Conservation (phyloP, 495 filamentous ascomycete species). For the Aspergillus saccharolyticus region DNA sequence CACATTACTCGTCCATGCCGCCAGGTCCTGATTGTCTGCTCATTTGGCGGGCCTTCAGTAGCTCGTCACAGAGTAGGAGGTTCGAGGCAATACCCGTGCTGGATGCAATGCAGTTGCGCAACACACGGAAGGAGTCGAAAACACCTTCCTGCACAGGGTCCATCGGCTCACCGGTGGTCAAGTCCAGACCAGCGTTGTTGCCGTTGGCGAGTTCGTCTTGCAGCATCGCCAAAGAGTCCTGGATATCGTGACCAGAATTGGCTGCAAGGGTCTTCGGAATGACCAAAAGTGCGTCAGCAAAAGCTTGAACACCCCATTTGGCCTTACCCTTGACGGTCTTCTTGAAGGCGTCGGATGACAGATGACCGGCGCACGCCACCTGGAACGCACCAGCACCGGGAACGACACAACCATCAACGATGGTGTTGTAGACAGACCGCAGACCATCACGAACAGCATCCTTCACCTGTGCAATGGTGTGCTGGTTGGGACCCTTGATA, state of each 20-base stretch:
- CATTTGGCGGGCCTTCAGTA: constrained; percentile 98
- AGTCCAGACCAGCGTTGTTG: constrained; percentile 78
- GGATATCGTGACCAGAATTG: constrained; percentile 93
- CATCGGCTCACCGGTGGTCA: constrained; percentile 86
- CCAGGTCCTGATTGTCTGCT: constrained; percentile 43
- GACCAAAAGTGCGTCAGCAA: constrained; percentile 86
- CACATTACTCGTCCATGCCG: constrained; percentile 43
- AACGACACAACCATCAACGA: constrained; percentile 91
- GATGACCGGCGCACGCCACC: constrained; percentile 84
- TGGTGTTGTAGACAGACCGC: constrained; percentile 96
- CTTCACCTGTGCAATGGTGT: constrained; percentile 93
- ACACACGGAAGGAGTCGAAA: constrained; percentile 91
- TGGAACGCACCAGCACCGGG: constrained; percentile 96
- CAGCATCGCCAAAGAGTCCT: constrained; percentile 79
- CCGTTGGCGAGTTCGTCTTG: constrained; percentile 83
- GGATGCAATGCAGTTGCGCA: constrained; percentile 88
- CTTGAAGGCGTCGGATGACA: constrained; percentile 73
- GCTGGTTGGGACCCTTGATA: constrained; percentile 95
- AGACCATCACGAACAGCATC: constrained; percentile 97
- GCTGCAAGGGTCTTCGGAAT: constrained; percentile 97
- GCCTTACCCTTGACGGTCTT: constrained; percentile 95
- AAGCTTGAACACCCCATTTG: constrained; percentile 89
- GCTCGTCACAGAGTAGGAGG: constrained; percentile 90
- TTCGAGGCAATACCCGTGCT: constrained; percentile 94
- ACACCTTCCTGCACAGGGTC: constrained; percentile 91